Percentiles rank a stretch among this genome's conserved stretches.
phyloP scores from a whole-genome alignment of 192 early-diverging fungal species.

The Geranomyces variabilis region DNA sequence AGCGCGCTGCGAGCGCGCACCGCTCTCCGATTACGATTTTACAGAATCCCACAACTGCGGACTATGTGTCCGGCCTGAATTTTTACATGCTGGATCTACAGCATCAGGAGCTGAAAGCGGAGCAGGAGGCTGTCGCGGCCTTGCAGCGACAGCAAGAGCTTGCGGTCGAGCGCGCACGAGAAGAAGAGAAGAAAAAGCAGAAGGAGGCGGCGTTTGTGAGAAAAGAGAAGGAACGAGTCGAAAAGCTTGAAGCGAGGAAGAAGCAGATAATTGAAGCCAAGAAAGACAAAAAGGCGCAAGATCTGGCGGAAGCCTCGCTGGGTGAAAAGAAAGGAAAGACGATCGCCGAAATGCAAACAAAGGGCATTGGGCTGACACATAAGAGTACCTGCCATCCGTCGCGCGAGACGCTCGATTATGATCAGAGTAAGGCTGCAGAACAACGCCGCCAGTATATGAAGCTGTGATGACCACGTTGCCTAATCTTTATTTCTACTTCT shows the following conservation, averaged over 20 bases:
- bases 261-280: slow-evolving; percentile 27
- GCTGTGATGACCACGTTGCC: too few relatives aligned
- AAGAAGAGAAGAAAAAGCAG: slow-evolving; percentile 39
- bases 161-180: slow-evolving; percentile 27
- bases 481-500: neutral
- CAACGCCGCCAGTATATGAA: too few relatives aligned
- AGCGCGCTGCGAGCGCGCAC: neutral
- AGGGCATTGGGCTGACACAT: slow-evolving; percentile 51
- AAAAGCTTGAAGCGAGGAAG: slow-evolving; percentile 23
- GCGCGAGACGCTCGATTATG: slow-evolving; percentile 49
- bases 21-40: slow-evolving; percentile 41
- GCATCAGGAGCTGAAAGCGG: slow-evolving; percentile 19
- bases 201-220: slow-evolving; percentile 28
- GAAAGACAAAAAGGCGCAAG: slow-evolving; percentile 16
- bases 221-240: slow-evolving; percentile 42
- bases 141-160: slow-evolving; percentile 29
- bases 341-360: slow-evolving; percentile 29
- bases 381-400: slow-evolving; percentile 52
- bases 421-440: slow-evolving; percentile 35
- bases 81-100: slow-evolving; percentile 40
- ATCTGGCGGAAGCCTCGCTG: slow-evolving; percentile 4
- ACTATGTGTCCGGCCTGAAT: slow-evolving; percentile 48
- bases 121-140: slow-evolving; percentile 41
- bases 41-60: slow-evolving; percentile 44
- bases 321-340: slow-evolving; percentile 2